phyloP scores from a whole-genome alignment of 31 red algal species.

The Asparagopsis taxiformis region DNA sequence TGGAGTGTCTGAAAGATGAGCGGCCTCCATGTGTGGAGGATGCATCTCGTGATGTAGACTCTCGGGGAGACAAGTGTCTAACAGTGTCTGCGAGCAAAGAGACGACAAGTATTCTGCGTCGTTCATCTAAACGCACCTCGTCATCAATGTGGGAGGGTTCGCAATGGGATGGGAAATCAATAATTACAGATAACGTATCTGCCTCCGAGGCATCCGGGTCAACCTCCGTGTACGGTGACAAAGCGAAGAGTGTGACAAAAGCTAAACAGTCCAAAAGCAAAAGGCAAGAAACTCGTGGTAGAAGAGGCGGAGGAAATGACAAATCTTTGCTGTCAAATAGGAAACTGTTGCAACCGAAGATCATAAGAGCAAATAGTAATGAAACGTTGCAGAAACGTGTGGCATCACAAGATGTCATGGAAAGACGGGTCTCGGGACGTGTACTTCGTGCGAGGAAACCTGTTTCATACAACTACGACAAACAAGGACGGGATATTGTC shows the following conservation, averaged over 20 bases:
- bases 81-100: background rate
- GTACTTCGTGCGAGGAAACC: background rate
- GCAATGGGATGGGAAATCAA: background rate
- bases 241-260: background rate
- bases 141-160: background rate
- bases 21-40: background rate
- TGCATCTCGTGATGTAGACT: background rate
- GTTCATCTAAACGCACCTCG: background rate
- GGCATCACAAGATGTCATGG: background rate
- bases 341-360: background rate
- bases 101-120: background rate
- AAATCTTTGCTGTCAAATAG: background rate
- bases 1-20: background rate
- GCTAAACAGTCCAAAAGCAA: background rate
- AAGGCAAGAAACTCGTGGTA: too few relatives aligned
- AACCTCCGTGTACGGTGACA: background rate
- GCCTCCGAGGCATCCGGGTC: background rate
- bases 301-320: background rate
- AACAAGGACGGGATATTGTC: conserved; percentile 6
- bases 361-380: background rate
- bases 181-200: background rate
- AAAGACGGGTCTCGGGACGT: background rate
- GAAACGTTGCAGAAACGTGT: background rate
- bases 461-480: conserved; percentile 12
- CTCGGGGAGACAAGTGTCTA: background rate